Percentiles rank a stretch among this genome's conserved stretches.
Conservation (phyloP, 495 filamentous ascomycete genomes). For the Daldinia childiae region DNA sequence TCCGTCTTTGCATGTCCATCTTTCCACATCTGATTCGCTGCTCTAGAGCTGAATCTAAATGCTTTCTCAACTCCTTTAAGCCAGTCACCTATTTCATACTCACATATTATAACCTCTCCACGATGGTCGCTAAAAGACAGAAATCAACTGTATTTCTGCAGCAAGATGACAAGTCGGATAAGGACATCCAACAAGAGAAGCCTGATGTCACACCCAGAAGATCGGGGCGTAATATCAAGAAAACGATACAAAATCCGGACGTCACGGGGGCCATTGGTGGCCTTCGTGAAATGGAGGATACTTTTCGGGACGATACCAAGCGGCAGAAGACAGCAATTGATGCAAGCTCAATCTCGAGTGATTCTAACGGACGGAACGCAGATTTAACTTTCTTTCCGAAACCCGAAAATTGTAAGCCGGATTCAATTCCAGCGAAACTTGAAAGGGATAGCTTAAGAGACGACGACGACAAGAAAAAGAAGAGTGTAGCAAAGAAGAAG, state of each 20-base stretch:
- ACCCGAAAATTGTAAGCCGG: conserved; percentile 6
- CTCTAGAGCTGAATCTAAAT: conserved; percentile 11
- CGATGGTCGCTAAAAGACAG: conserved; percentile 37
- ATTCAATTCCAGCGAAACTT: conserved; percentile 3
- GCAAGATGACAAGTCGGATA: neutral
- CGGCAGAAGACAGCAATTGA: conserved; percentile 44
- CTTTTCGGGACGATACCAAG: conserved; percentile 35
- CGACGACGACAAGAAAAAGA: neutral
- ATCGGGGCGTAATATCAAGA: conserved; percentile 35
- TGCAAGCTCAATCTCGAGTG: conserved; percentile 25
- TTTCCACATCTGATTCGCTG: conserved; percentile 32
- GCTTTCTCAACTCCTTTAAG: conserved; percentile 5
- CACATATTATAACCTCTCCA: neutral
- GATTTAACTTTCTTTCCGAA: conserved; percentile 26
- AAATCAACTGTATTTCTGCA: conserved; percentile 24
- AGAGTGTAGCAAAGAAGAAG: neutral
- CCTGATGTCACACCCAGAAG: conserved; percentile 20
- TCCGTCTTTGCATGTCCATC: conserved; percentile 30
- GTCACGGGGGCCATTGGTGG: conserved; percentile 21
- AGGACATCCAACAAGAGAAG: neutral
- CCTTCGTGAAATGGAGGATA: conserved; percentile 47
- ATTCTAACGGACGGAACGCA: neutral
- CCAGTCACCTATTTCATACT: conserved; percentile 22
- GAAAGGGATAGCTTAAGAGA: neutral
- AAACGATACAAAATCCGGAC: neutral